phyloP scores from a whole-genome alignment of 2,329 filamentous ascomycete genomes.

The Ascocoryne sarcoides region DNA sequence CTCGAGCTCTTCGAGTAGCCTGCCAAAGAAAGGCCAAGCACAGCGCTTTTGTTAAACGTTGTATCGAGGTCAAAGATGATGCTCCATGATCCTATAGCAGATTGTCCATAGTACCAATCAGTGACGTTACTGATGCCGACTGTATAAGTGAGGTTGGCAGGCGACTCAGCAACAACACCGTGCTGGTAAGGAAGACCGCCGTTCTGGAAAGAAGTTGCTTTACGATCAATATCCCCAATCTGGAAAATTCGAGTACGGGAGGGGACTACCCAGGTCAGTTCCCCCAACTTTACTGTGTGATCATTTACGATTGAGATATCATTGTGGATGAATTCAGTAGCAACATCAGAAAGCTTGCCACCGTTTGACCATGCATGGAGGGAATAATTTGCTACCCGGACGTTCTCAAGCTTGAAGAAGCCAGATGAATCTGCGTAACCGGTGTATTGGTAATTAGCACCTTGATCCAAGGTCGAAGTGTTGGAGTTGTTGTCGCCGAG shows the following conservation, averaged over 20 bases:
- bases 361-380: constrained; percentile 43
- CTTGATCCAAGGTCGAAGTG: constrained; percentile 38
- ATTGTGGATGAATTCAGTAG: constrained; percentile 35
- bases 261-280: constrained; percentile 34
- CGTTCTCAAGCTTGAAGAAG: constrained; percentile 34
- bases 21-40: constrained; percentile 10
- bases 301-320: constrained; percentile 31
- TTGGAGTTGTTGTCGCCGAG: constrained; percentile 39
- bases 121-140: constrained; percentile 30
- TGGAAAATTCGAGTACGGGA: constrained; percentile 37
- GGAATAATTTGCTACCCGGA: constrained; percentile 38
- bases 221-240: constrained; percentile 41
- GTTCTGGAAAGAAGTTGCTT: constrained; percentile 35
- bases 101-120: constrained; percentile 43
- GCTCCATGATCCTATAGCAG: constrained; percentile 9
- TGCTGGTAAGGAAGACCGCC: constrained; percentile 37
- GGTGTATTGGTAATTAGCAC: constrained; percentile 41
- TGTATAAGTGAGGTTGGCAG: constrained; percentile 37
- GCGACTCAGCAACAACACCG: constrained; percentile 35
- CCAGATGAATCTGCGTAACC: constrained; percentile 36
- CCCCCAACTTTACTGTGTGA: constrained; percentile 31
- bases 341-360: constrained; percentile 35
- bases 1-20: constrained; percentile 6
- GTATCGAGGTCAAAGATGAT: constrained; percentile 6
- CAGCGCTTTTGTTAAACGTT: not conserved